Evolutionary conservation across 139 green algal genomes (phyloP), one percentile per base, ranked within the genome.

Genomic region (Pseudopediastrum boryanum): DNA sequence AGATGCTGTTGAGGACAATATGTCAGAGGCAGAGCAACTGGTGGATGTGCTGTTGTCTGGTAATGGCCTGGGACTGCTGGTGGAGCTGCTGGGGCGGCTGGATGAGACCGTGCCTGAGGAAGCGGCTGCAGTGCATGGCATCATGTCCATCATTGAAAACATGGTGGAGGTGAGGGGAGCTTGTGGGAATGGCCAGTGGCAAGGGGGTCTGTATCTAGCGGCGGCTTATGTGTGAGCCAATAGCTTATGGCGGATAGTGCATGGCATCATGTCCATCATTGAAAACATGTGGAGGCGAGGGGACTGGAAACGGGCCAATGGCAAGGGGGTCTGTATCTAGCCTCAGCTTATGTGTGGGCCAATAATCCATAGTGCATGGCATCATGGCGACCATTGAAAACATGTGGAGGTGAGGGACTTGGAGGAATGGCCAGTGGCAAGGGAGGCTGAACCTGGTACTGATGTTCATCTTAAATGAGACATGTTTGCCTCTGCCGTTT

Each of bases 221-320:
- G n/a, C n/a, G n/a, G n/a, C n/a, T n/a, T n/a, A n/a, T n/a, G n/a
- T n/a, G n/a, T n/a, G n/a, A n/a, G n/a, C n/a, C n/a, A n/a, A n/a
- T n/a, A n/a, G n/a, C n/a, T n/a, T n/a, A n/a, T n/a, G 0, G 92
- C 98, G 27, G 86, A n/a, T n/a, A 0, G 92, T 98, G 27, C 86
- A 89, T 72, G 89, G 93, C 69, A 88, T 84, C 16, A 86, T 99
- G 42, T 78, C 83, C 33, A 89, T 94, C 44, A 83, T 99, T 58
- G 94, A 98, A 78, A 98, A 98, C 78, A 81, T 96, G 71, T 96
- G 2, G 96, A 99, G 82, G 84, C 97, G 58, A 25, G 63, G 0
- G 25, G 38, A 7, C 25, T 23, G 8, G 54, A 13, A 5, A 2
- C 4, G 56, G 8, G 44, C 29, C 29, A 35, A 35, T 10, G 61